Conservation (phyloP, 306 rosid species). For the Acacia confusa region DNA sequence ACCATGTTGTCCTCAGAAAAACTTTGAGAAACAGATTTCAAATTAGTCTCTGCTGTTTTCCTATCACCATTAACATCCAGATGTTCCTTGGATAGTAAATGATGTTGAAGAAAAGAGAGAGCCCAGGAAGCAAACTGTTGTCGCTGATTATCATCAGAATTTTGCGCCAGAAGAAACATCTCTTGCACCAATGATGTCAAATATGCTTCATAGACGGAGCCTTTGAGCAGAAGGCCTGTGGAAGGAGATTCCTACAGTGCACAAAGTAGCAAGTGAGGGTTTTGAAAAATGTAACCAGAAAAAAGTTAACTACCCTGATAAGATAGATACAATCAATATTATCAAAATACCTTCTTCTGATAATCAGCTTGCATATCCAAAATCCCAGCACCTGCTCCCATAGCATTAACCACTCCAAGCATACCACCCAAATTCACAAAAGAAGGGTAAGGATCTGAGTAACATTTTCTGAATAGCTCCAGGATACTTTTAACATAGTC, state of each 20-base stretch:
- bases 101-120: constrained; percentile 68
- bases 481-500: constrained; percentile 61
- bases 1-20: constrained; percentile 71
- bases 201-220: constrained; percentile 57
- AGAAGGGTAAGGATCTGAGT: constrained; percentile 67
- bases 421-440: constrained; percentile 84
- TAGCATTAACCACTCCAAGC: constrained; percentile 82
- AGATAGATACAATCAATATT: constrained; percentile 14
- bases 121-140: constrained; percentile 92
- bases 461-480: constrained; percentile 77
- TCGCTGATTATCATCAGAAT: constrained; percentile 69
- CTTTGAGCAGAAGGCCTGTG: constrained; percentile 69
- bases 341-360: constrained; percentile 59
- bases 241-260: constrained; percentile 57
- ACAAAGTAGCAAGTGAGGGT: constrained; percentile 28
- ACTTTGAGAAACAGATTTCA: constrained; percentile 57
- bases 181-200: constrained; percentile 85
- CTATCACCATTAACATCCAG: constrained; percentile 36
- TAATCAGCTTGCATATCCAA: constrained; percentile 33
- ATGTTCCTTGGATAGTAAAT: constrained; percentile 64
- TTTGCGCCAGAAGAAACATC: constrained; percentile 88
- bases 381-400: constrained; percentile 79
- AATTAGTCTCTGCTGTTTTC: constrained; percentile 41
- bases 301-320: background rate
- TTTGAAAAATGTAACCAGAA: constrained; percentile 10